Evolutionary conservation across 2,329 filamentous ascomycete genomes (phyloP).

Genomic region (Fusarium liriodendri): DNA sequence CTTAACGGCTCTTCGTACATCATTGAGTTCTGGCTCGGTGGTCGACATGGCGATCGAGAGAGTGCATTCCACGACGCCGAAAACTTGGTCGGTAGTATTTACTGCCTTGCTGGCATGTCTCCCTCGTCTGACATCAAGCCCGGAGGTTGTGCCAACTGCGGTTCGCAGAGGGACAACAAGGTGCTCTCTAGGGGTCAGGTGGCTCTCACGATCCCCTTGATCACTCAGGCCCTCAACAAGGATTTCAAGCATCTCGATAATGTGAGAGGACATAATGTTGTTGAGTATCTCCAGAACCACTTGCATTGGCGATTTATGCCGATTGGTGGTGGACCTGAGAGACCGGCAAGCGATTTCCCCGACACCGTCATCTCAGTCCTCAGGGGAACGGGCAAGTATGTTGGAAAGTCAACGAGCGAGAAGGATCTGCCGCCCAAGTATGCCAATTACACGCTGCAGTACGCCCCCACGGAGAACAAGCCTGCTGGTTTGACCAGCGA

Average conservation of each 20-base stretch:
- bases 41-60: neutral
- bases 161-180: neutral
- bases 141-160: constrained; percentile 18
- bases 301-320: constrained; percentile 11
- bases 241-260: neutral
- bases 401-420: neutral
- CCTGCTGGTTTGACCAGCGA: neutral
- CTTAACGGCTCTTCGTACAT: constrained; percentile 18
- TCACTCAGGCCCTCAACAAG: constrained; percentile 3
- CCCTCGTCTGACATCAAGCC: neutral
- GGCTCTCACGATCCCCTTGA: constrained; percentile 10
- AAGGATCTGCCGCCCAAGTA: neutral
- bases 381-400: constrained; percentile 2
- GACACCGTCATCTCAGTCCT: constrained; percentile 7
- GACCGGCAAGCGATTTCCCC: constrained; percentile 6
- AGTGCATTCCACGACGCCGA: neutral
- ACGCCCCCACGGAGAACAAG: neutral
- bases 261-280: neutral
- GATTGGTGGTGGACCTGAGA: neutral
- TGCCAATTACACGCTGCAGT: neutral
- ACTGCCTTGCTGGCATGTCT: constrained; percentile 3
- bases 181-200: constrained; percentile 14
- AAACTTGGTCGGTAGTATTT: constrained; percentile 19
- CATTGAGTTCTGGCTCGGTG: constrained; percentile 27
- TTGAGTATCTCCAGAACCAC: neutral